These are phyloP conservation scores for Mortierella sp. DNA, from an alignment of 371 early-diverging fungal genomes.

Conservation along the genomic window DNA sequence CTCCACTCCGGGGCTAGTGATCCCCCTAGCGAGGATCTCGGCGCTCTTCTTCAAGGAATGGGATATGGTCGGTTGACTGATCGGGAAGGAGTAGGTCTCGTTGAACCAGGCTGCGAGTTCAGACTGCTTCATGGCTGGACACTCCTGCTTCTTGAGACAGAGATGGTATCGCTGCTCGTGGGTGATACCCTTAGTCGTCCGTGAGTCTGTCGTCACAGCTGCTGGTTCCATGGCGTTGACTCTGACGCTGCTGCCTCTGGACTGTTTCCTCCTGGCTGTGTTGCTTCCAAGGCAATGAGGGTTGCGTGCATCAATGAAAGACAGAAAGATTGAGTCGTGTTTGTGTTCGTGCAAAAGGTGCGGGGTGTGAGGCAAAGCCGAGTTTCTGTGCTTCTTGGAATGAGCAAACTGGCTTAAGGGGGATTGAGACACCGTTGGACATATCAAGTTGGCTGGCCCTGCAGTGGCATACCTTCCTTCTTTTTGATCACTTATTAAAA, in stretches of 20 bases:
- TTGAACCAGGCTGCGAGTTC: constrained; percentile 50
- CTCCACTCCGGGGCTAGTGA: constrained; percentile 22
- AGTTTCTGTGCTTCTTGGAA: no score
- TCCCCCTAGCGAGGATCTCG: constrained; percentile 30
- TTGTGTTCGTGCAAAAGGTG: not conserved
- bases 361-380: not conserved
- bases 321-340: not conserved
- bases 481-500: constrained; percentile 48
- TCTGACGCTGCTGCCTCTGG: not conserved
- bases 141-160: constrained; percentile 49
- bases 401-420: constrained; percentile 11
- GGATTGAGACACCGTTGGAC: not conserved
- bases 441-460: not conserved
- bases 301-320: not conserved
- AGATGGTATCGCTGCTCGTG: constrained; percentile 51
- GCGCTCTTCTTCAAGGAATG: constrained; percentile 38
- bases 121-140: constrained; percentile 43
- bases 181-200: constrained; percentile 39
- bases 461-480: constrained; percentile 26
- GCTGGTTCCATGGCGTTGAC: not conserved
- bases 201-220: constrained; percentile 5
- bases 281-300: not conserved
- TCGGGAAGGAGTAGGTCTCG: constrained; percentile 20
- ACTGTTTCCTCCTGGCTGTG: not conserved
- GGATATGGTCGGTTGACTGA: constrained; percentile 49